Conservation (phyloP, 2,329 filamentous ascomycete genomes). For the Aspergillus sp. region DNA sequence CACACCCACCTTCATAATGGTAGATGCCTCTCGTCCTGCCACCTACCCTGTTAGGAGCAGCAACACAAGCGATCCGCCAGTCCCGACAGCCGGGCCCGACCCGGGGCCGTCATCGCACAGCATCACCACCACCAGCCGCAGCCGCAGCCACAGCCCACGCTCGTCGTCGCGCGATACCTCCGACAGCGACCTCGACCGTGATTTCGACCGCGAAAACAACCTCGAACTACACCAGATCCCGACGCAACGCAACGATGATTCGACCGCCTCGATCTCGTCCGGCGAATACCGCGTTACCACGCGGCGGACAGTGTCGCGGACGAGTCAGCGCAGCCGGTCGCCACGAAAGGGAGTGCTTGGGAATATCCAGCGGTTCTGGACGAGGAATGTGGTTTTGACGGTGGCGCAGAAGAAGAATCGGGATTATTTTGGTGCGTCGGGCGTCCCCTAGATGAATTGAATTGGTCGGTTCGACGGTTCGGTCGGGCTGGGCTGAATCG, state of each 20-base stretch:
- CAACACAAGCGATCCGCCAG: no score
- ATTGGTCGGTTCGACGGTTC: neutral
- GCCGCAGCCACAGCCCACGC: neutral
- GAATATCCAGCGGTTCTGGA: slow-evolving; percentile 78
- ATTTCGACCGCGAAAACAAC: slow-evolving; percentile 16
- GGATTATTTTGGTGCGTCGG: slow-evolving; percentile 40
- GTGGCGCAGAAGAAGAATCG: slow-evolving; percentile 42
- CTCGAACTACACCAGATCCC: slow-evolving; percentile 33
- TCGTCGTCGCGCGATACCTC: neutral
- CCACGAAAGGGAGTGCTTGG: slow-evolving; percentile 53
- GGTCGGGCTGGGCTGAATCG: no score
- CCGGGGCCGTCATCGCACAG: neutral
- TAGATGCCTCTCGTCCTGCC: neutral
- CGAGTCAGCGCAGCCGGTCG: slow-evolving; percentile 14
- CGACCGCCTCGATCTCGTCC: slow-evolving; percentile 31
- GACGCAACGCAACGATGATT: slow-evolving; percentile 28
- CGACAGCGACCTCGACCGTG: slow-evolving; percentile 3
- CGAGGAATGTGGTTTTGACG: slow-evolving; percentile 51
- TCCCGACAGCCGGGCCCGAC: neutral
- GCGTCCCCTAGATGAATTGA: neutral
- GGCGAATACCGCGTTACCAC: slow-evolving; percentile 31
- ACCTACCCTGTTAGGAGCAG: neutral
- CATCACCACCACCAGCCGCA: neutral
- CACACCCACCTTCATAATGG: neutral
- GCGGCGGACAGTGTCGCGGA: slow-evolving; percentile 23